A percentile compares a stretch with the other conserved stretches of the same genome.
Conservation (phyloP, 257 asterid genomes). For the Hygrophila difformis region DNA sequence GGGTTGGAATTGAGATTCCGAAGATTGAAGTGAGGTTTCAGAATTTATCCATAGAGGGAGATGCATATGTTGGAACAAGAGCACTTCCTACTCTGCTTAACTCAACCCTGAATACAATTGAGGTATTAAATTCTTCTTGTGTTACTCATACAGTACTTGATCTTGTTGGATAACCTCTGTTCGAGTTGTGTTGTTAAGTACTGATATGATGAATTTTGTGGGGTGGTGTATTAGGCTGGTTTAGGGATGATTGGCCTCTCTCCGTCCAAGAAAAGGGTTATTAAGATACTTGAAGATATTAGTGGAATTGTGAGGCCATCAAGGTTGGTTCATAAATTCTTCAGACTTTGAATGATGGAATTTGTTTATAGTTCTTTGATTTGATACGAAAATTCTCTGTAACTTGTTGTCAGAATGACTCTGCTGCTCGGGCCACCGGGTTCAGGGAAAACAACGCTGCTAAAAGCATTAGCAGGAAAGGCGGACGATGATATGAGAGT, state of each 20-base stretch:
- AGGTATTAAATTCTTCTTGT: conserved; percentile 47
- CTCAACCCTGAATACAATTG: conserved; percentile 60
- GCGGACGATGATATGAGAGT: conserved; percentile 69
- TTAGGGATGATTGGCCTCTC: conserved; percentile 55
- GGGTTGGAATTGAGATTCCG: conserved; percentile 88
- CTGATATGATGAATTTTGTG: conserved; percentile 9
- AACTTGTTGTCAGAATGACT: conserved; percentile 49
- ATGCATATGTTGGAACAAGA: conserved; percentile 69
- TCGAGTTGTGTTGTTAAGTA: too few relatives aligned
- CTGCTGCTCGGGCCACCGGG: conserved; percentile 92
- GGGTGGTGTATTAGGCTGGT: conserved; percentile 30
- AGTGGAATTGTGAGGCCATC: conserved; percentile 76
- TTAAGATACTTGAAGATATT: conserved; percentile 62
- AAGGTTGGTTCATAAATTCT: conserved; percentile 32
- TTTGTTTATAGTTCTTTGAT: neutral
- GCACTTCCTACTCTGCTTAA: conserved; percentile 86
- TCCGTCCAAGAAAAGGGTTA: conserved; percentile 55
- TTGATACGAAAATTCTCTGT: neutral
- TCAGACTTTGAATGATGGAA: too few relatives aligned
- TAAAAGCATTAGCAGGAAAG: conserved; percentile 76
- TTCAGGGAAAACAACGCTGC: conserved; percentile 78
- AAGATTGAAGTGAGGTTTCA: conserved; percentile 72
- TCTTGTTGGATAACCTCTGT: too few relatives aligned
- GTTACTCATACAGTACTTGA: neutral
- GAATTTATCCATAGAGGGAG: conserved; percentile 67